Conservation (phyloP, 1,139 yeast species). For the Starmera stellimalicola region DNA sequence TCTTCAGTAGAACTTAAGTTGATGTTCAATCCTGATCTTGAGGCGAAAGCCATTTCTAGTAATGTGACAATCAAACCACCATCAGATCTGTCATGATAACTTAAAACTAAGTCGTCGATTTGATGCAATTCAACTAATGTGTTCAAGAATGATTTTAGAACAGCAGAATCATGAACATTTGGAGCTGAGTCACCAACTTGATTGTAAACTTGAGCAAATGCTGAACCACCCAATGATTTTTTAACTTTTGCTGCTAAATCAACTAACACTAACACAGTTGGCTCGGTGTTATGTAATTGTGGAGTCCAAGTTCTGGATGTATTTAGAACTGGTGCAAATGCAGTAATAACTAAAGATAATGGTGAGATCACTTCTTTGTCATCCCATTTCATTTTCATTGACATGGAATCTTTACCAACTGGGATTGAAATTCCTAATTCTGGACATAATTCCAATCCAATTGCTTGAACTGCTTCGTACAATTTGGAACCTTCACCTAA, state of each 20-base stretch:
- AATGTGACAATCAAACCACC: conserved; percentile 89
- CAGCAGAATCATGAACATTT: conserved; percentile 59
- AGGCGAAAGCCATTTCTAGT: conserved; percentile 95
- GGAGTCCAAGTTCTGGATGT: conserved; percentile 97
- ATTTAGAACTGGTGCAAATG: conserved; percentile 80
- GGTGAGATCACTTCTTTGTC: conserved; percentile 92
- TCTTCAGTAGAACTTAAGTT: conserved; percentile 22
- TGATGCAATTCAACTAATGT: conserved; percentile 66
- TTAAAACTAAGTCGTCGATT: conserved; percentile 51
- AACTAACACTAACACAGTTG: conserved; percentile 64
- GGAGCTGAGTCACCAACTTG: conserved; percentile 82
- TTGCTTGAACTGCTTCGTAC: conserved; percentile 95
- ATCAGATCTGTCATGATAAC: conserved; percentile 95
- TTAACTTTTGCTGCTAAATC: conserved; percentile 57
- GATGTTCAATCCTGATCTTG: conserved; percentile 71
- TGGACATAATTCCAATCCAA: conserved; percentile 92
- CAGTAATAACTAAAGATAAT: conserved; percentile 82
- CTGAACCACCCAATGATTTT: conserved; percentile 82
- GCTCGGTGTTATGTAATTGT: conserved; percentile 44
- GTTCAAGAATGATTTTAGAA: conserved; percentile 61
- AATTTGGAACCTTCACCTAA: conserved; percentile 93
- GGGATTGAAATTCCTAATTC: conserved; percentile 88
- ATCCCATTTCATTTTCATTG: conserved; percentile 99
- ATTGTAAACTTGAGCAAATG: conserved; percentile 86
- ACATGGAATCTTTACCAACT: conserved; percentile 98